phyloP scores from a whole-genome alignment of 179 eudicot species.

The Silene vulgaris region DNA sequence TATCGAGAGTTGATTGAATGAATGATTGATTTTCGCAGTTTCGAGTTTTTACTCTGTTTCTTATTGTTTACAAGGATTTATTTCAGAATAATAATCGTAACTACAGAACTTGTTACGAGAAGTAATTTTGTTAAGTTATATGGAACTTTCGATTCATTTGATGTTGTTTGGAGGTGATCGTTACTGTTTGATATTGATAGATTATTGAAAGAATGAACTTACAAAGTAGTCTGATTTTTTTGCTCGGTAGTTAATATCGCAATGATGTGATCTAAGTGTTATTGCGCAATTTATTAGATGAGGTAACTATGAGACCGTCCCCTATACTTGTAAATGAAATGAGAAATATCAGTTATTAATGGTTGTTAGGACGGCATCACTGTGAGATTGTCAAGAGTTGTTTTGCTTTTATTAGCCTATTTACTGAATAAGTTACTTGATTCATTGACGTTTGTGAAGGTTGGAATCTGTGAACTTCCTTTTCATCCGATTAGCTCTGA shows the following conservation, averaged over 20 bases:
- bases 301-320: too few species aligned
- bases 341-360: background rate
- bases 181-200: background rate
- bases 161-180: background rate
- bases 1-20: background rate
- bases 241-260: background rate
- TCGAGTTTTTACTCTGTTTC: background rate
- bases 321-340: too few species aligned
- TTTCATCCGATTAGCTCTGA: conserved; percentile 96
- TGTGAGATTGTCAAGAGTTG: background rate
- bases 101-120: background rate
- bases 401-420: background rate
- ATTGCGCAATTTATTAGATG: too few species aligned
- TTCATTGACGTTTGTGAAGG: conserved; percentile 36
- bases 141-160: background rate
- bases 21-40: background rate
- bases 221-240: background rate
- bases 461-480: conserved; percentile 98
- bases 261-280: background rate
- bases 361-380: background rate
- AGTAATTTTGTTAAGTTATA: background rate
- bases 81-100: background rate
- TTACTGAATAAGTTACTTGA: conserved; percentile 8
- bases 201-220: background rate
- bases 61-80: background rate